Base-by-base conservation (phyloP, 371 early-diverging fungal species). In the Phascolomyces articulosus region DNA sequence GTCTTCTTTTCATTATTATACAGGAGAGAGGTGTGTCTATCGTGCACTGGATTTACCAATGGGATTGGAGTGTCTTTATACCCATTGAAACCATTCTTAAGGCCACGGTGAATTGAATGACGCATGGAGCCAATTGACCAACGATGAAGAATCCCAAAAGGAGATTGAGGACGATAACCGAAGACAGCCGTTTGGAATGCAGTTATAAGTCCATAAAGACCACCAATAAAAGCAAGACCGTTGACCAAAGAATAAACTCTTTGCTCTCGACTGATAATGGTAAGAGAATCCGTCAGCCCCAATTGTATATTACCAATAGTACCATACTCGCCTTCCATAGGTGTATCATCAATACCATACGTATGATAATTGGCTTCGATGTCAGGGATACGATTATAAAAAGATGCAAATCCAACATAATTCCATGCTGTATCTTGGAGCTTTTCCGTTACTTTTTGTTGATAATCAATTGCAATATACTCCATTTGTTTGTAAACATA, bases 141-240 rank as follows among this genome's bases (percentile, higher is more conserved):
- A 2, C 74, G 70, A 51, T 77, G 78, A 1, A 77, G 57, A 21
- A 74, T 48, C 13, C 78, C 78, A 70, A 69, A 74, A 11, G 78
- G 78, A 1, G 74, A 74, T 18, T 68, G 69, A 16, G 78, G 74
- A 60, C 78, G 72, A 41, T 68, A 77, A 2, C 78, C 78, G 60
- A 77, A 77, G 13, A 77, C 57, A 41, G 64, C 31, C 9, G 72
- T 60, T 38, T 77, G 78, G 21, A 77, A 38, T 0, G 67, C 69
- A 26, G 74, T 55, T 18, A 77, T 68, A 6, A 77, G 55, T 24
- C 78, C 72, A 41, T 70, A 70, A 0, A 77, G 67, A 63, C 78
- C 78, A 66, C 78, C 78, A 2, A 68, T 47, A 15, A 70, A 68
- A 3, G 70, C 78, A 40, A 73, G 47, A 0, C 65, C 74, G 15